Percentiles rank a stretch among this genome's conserved stretches.
Evolutionary conservation across 345 rosid species (phyloP).

Genomic region (Erucastrum elatum): DNA sequence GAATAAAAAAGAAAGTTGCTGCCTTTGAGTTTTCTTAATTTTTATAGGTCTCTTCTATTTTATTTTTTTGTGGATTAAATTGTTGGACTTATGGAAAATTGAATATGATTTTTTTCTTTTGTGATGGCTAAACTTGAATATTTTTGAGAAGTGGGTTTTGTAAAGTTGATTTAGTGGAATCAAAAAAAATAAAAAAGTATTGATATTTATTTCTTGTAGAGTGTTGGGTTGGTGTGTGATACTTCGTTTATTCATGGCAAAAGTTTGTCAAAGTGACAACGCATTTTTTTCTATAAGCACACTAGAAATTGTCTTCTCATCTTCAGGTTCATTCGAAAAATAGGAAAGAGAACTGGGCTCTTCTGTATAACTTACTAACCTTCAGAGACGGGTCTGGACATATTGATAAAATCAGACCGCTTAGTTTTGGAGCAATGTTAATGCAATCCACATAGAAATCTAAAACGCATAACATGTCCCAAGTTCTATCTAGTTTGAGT

Average conservation of each 20-base stretch:
- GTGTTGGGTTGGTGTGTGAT: not conserved
- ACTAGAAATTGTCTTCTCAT: too few species aligned
- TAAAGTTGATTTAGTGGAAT: not conserved
- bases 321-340: too few species aligned
- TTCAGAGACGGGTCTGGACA: too few species aligned
- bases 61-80: conserved; percentile 7
- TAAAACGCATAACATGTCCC: not conserved
- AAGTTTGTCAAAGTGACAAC: not conserved
- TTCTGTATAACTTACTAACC: too few species aligned
- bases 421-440: not conserved
- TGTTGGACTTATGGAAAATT: conserved; percentile 16
- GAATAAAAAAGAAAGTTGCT: conserved; percentile 31
- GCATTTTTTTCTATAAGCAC: not conserved
- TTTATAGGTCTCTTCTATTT: not conserved
- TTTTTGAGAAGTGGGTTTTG: not conserved
- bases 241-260: not conserved
- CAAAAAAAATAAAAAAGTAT: not conserved
- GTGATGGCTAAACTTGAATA: not conserved
- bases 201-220: not conserved
- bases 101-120: not conserved
- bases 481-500: not conserved
- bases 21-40: conserved; percentile 6
- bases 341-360: too few species aligned
- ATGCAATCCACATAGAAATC: not conserved
- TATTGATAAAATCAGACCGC: not conserved